These are phyloP conservation scores for Triticum monococcum DNA, from an alignment of 176 grass and related monocot species.

Conservation along the genomic window DNA sequence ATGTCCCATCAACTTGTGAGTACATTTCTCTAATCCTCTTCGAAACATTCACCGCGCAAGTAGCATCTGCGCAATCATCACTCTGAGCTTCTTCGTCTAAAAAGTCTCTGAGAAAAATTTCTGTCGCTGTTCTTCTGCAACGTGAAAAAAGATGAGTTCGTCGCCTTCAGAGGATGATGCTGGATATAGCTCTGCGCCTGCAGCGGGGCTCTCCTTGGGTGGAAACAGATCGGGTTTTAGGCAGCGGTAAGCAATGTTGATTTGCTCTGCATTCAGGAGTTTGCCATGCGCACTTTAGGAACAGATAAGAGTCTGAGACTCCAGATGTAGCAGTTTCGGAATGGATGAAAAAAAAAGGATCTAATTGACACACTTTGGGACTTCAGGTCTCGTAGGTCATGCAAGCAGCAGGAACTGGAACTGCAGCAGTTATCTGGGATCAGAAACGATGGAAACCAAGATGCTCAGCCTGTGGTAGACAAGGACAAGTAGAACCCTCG, in stretches of 20 bases:
- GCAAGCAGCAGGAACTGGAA: conserved; percentile 35
- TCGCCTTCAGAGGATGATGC: not conserved
- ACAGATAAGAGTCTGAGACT: not conserved
- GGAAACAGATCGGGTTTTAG: conserved; percentile 1
- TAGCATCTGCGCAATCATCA: not conserved
- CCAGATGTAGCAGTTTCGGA: not conserved
- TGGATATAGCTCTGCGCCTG: conserved; percentile 1
- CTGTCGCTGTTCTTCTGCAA: not conserved
- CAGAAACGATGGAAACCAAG: not conserved
- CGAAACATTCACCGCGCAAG: not conserved
- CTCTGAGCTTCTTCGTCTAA: not conserved
- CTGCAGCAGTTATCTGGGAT: conserved; percentile 8
- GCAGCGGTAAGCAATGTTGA: conserved; percentile 28
- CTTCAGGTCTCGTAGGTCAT: conserved; percentile 21
- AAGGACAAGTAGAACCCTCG: conserved; percentile 31
- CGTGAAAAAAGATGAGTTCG: conserved; percentile 13
- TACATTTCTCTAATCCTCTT: not conserved
- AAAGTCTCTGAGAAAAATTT: not conserved
- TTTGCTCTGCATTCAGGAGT: not conserved
- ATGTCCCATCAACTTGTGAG: conserved; percentile 8
- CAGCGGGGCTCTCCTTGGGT: not conserved
- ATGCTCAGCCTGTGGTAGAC: not conserved
- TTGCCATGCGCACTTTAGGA: not conserved
- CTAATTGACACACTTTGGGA: not conserved
- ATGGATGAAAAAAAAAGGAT: not conserved